Evolutionary conservation across 164 flowering plant genomes (phyloP).

Genomic region (Sextonia rubra): DNA sequence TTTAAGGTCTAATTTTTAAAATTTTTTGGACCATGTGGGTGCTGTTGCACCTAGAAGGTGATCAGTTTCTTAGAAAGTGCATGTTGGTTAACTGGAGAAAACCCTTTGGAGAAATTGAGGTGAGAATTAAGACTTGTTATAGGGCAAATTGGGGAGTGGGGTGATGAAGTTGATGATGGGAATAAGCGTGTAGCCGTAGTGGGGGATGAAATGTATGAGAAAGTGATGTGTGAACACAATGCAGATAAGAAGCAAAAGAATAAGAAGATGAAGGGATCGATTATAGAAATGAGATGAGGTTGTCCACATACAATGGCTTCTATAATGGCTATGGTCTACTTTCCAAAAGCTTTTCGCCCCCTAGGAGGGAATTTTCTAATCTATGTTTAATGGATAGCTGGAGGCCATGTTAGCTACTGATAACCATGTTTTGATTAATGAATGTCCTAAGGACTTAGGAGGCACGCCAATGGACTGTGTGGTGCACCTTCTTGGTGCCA

Average conservation of each 20-base stretch:
- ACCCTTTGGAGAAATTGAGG: no score
- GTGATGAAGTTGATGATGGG: not conserved
- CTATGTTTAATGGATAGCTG: not conserved
- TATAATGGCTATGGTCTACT: not conserved
- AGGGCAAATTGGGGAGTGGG: no score
- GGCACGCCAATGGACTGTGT: not conserved
- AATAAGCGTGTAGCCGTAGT: not conserved
- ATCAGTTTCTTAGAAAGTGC: no score
- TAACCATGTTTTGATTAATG: not conserved
- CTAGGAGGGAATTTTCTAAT: not conserved
- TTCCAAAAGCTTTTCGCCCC: not conserved
- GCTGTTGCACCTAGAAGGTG: no score
- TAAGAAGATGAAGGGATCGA: not conserved
- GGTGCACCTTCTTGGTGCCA: not conserved
- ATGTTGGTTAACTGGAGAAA: no score
- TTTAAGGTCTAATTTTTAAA: no score
- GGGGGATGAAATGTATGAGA: not conserved
- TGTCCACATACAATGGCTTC: not conserved
- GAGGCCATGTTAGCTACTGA: not conserved
- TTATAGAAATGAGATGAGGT: not conserved
- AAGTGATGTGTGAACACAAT: not conserved
- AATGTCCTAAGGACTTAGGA: not conserved
- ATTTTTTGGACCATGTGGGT: no score
- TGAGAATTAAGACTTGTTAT: no score
- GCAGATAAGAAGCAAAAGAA: not conserved